Evolutionary conservation across 1,284 basidiomycete genomes (phyloP).

Genomic region (Heliocybe sulcata): DNA sequence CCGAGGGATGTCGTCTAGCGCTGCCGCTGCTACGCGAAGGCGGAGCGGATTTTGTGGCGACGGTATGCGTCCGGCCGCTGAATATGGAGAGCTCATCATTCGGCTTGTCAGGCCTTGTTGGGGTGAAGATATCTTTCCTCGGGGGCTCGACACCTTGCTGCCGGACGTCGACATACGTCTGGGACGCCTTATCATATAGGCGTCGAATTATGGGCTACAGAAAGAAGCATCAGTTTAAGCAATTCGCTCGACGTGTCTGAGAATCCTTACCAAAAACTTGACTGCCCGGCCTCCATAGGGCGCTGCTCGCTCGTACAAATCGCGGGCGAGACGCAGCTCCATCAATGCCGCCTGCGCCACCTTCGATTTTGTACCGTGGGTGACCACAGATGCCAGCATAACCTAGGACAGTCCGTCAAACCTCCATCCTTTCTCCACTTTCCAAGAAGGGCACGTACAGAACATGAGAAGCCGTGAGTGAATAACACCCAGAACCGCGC

Average conservation of each 20-base stretch:
- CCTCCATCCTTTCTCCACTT: slow-evolving; percentile 13
- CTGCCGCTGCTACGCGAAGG: background rate
- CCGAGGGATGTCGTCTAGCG: background rate
- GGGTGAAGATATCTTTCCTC: slow-evolving; percentile 46
- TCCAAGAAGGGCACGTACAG: background rate
- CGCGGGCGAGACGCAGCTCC: slow-evolving; percentile 19
- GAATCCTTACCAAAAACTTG: background rate
- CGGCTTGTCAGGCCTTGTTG: slow-evolving; percentile 30
- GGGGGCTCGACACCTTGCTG: slow-evolving; percentile 30
- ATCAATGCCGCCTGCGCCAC: slow-evolving; percentile 20
- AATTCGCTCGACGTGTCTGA: background rate
- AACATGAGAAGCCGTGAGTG: slow-evolving; percentile 8
- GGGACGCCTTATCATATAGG: slow-evolving; percentile 52
- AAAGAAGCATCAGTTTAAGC: background rate
- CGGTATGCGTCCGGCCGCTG: slow-evolving; percentile 58
- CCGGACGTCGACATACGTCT: slow-evolving; percentile 33
- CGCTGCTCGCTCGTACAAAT: slow-evolving; percentile 18
- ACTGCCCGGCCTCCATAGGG: background rate
- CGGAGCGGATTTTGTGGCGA: slow-evolving; percentile 34
- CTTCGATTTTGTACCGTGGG: slow-evolving; percentile 13
- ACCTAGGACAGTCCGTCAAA: slow-evolving; percentile 17
- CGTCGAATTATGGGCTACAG: slow-evolving; percentile 60
- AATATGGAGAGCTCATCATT: slow-evolving; percentile 68
- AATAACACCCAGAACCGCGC: slow-evolving; percentile 11
- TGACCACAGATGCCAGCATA: slow-evolving; percentile 24